Base-by-base conservation (phyloP, 2,329 filamentous ascomycete species). In the Alternaria arborescens region DNA sequence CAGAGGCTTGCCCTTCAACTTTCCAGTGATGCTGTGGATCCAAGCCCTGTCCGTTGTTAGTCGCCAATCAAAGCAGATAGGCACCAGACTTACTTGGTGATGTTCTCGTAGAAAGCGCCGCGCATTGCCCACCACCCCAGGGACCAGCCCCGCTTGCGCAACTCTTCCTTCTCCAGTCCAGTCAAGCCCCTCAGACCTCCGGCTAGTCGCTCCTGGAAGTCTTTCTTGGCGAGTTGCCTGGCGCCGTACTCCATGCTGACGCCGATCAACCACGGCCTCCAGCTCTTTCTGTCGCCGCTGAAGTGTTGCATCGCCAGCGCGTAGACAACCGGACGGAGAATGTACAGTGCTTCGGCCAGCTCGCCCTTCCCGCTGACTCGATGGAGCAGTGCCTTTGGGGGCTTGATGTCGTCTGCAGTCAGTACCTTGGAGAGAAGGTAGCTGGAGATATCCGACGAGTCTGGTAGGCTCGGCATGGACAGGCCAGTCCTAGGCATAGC, bases 81-180 rank as follows among this genome's bases (percentile, higher is more conserved):
- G 14, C 14, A 16, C 20, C 12, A 55, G 43, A 74, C 84, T 70
- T 79, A 87, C 85, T 85, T 87, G 48, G 93, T 97, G 61, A 97
- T 85, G 71, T 93, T 92, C 79, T 98, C 92, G 79, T 99, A 99
- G 71, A 97, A 97, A 2, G 94, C 93, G n/a, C 95, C 94, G 61
- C 94, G 88, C 92, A 99, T 95, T 26, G 87, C 82, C 95, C 95
- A 99, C 94, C 95, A 98, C 20, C 89, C 91, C 84, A 97, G 90
- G 2, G 88, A 89, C 93, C 93, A 97, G 40, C 91, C 93, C 65
- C 95, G 86, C 80, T 92, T 93, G 75, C 85, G 89, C 84, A 96
- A 88, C 82, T 98, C 94, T 68, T 97, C 94, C 58, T 89, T 88
- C 81, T 99, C 95, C 18, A 99, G 84, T 8, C 91, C 88, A 24